Conservation (phyloP, 2,329 filamentous ascomycete species). For the Ophiostoma piceae region DNA sequence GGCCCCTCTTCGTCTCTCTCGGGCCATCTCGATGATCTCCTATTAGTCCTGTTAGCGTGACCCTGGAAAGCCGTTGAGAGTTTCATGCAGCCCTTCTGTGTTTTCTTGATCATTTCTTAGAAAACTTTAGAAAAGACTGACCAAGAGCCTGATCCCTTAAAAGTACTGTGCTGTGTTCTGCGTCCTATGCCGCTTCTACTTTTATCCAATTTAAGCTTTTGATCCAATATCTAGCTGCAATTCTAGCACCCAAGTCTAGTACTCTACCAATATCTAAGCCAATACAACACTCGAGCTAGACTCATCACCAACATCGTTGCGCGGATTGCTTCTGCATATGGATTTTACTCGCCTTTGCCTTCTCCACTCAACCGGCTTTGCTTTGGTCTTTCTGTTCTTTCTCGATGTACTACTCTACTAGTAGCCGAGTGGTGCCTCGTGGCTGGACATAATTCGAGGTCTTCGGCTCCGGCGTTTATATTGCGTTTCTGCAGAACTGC, state of each 20-base stretch:
- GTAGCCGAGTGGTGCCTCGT: background rate
- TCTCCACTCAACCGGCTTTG: background rate
- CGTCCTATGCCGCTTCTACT: background rate
- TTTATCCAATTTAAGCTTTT: background rate
- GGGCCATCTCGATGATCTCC: slow-evolving; percentile 10
- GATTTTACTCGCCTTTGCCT: background rate
- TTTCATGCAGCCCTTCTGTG: background rate
- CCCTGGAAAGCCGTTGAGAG: slow-evolving; percentile 1
- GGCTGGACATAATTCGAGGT: background rate
- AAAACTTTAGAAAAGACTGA: background rate
- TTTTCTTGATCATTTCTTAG: background rate
- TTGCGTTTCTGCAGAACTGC: background rate
- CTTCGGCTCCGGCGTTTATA: slow-evolving; percentile 2
- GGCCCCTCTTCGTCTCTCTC: slow-evolving; percentile 10
- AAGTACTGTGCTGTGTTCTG: too few relatives aligned
- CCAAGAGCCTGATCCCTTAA: too few relatives aligned
- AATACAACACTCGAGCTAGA: background rate
- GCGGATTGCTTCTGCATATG: slow-evolving; percentile 7
- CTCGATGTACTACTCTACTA: too few relatives aligned
- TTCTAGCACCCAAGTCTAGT: background rate
- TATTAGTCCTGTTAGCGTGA: slow-evolving; percentile 9
- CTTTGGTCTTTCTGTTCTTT: background rate
- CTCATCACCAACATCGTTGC: slow-evolving; percentile 1
- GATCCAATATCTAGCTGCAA: background rate
- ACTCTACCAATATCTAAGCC: background rate